Evolutionary conservation across 2,329 filamentous ascomycete species (phyloP).

Genomic region (Hymenoscyphus fraxineus): DNA sequence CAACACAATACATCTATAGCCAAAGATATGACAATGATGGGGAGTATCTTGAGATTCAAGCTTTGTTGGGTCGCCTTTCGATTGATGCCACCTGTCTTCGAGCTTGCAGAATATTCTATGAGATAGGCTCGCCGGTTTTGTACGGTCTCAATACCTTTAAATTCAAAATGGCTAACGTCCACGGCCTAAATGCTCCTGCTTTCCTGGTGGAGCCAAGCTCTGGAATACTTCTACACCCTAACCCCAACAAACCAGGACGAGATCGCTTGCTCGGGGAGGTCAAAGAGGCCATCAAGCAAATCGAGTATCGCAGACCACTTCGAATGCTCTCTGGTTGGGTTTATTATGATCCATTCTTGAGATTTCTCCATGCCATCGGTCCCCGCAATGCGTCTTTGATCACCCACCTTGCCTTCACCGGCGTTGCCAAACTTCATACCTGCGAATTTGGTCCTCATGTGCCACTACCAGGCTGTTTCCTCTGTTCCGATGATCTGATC

Average conservation of each 20-base stretch:
- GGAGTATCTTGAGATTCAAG: background rate
- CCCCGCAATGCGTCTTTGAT: conserved; percentile 1
- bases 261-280: background rate
- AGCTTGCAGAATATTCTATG: background rate
- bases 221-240: background rate
- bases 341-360: conserved; percentile 16
- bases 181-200: background rate
- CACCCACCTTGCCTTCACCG: conserved; percentile 3
- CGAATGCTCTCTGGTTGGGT: conserved; percentile 11
- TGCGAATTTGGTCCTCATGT: background rate
- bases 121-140: background rate
- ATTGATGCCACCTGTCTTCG: conserved; percentile 11
- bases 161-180: conserved; percentile 1
- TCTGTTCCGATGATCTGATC: background rate
- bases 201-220: background rate
- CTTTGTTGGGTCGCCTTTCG: background rate
- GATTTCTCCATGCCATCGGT: conserved; percentile 18
- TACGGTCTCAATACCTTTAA: conserved; percentile 5
- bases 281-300: conserved; percentile 2
- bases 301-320: background rate
- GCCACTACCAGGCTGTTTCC: too few relatives aligned
- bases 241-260: conserved; percentile 1
- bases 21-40: background rate
- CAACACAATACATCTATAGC: background rate
- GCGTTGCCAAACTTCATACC: conserved; percentile 4